Evolutionary conservation across 169 alveolate genomes (phyloP), one percentile per base, ranked within the genome.

Genomic region (Plasmodium gonderi): DNA sequence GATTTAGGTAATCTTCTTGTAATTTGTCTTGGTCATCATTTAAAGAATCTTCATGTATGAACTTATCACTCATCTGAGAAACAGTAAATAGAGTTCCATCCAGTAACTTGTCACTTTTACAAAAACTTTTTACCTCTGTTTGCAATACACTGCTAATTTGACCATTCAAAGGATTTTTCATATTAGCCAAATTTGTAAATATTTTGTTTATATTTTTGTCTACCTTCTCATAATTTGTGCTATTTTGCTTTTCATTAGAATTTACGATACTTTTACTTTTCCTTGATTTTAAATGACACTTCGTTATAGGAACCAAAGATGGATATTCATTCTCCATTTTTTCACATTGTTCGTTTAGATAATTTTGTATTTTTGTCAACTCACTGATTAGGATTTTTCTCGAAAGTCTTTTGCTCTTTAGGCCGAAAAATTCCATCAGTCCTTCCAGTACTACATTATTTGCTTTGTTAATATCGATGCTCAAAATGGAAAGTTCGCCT

Each of bases 1-100:
- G 76, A 47, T 74, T 74, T 49, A 87, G 78, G 38, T 87, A 87
- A 7, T 87, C 93, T 5, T 87, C 89, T 54, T 87, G 93, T 44
- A 78, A 45, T 60, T 75, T 87, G 67, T 76, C 79, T 44, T 75
- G 40, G 1, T 87, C 87, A 36, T 64, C 79, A 38, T 87, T 54
- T 33, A 87, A 45, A 8, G 44, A 42, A 26, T 7, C 45, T n/a
- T 36, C 36, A n/a, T 47, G 20, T 20, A 4, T 2, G 20, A 11
- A 11, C 11, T 17, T 44, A 17, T 51, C 74, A 12, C 72, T 36
- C 72, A 12, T 60, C 17, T 36, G 3, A 6, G 11, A 60, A 9
- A 42, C n/a, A n/a, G n/a, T n/a, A n/a, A n/a, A n/a, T n/a, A n/a
- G n/a, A 9, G 38, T n/a, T 1, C 72, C 72, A 11, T 60, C 72